These are phyloP conservation scores for Pseudonectria foliicola DNA, from an alignment of 2,329 filamentous ascomycete genomes.

Conservation along the genomic window DNA sequence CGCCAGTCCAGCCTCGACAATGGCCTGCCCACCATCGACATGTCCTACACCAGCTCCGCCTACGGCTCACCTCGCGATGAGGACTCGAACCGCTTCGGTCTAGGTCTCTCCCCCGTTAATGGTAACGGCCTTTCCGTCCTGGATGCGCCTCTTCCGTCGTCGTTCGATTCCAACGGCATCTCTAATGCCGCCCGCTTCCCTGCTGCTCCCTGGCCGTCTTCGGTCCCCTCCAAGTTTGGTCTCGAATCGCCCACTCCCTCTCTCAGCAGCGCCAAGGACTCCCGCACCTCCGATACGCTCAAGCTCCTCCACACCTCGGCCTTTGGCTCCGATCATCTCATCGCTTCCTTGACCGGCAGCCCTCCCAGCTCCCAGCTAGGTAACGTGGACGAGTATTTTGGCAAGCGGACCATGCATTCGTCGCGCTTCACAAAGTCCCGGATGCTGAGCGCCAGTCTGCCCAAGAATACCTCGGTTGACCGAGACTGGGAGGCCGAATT, in stretches of 20 bases:
- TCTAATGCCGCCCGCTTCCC: conserved; percentile 80
- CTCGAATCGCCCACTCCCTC: conserved; percentile 79
- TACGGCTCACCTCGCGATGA: conserved; percentile 83
- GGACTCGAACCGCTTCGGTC: conserved; percentile 48
- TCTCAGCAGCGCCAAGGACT: conserved; percentile 54
- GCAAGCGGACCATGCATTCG: conserved; percentile 66
- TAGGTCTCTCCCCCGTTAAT: conserved; percentile 70
- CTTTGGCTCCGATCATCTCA: conserved; percentile 61
- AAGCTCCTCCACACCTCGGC: conserved; percentile 61
- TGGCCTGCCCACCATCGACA: conserved; percentile 51
- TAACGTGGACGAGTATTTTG: conserved; percentile 52
- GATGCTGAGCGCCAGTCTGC: conserved; percentile 61
- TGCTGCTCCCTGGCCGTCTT: conserved; percentile 77
- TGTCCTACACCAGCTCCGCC: conserved; percentile 48
- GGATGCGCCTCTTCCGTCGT: conserved; percentile 86
- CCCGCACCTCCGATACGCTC: conserved; percentile 54
- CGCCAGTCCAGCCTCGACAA: conserved; percentile 49
- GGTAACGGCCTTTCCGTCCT: conserved; percentile 75
- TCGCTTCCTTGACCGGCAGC: conserved; percentile 39
- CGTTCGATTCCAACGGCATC: conserved; percentile 92
- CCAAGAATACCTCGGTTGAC: conserved; percentile 55
- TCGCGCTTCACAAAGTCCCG: conserved; percentile 61
- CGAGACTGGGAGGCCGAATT: conserved; percentile 62
- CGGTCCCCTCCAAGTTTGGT: conserved; percentile 85
- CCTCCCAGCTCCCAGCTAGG: conserved; percentile 46